Percentiles rank a stretch among this genome's conserved stretches.
Evolutionary conservation across 2,329 filamentous ascomycete species (phyloP).

Genomic region (Atkinsonella hypoxylon): DNA sequence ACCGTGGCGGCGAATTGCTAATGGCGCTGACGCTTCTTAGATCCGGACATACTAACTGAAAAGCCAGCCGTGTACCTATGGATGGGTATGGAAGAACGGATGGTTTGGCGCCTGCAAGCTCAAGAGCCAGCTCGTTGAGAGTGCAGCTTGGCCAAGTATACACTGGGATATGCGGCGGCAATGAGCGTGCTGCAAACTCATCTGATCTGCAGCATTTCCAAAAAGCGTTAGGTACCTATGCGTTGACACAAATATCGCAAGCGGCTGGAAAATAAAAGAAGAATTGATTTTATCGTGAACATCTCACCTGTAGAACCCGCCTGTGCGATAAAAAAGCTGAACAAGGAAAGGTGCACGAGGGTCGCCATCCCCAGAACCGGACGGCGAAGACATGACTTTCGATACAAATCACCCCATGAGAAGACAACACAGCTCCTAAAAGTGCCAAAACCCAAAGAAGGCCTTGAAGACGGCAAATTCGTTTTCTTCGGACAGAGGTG

Average conservation of each 20-base stretch:
- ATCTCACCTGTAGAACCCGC: slow-evolving; percentile 55
- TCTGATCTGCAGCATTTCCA: slow-evolving; percentile 40
- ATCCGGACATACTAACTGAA: slow-evolving; percentile 78
- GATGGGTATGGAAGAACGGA: slow-evolving; percentile 59
- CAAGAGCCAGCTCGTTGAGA: slow-evolving; percentile 66
- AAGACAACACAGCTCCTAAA: not conserved
- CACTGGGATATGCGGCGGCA: slow-evolving; percentile 61
- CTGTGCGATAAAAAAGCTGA: slow-evolving; percentile 70
- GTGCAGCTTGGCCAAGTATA: slow-evolving; percentile 81
- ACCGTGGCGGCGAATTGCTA: slow-evolving; percentile 35
- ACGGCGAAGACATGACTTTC: slow-evolving; percentile 23
- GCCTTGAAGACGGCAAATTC: not conserved
- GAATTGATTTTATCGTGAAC: not conserved
- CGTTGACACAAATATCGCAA: too few species aligned
- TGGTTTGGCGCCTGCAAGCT: slow-evolving; percentile 56
- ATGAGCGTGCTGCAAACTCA: slow-evolving; percentile 50
- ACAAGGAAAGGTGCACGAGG: slow-evolving; percentile 70
- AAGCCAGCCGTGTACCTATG: slow-evolving; percentile 74
- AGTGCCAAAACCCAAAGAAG: not conserved
- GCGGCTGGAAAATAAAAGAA: not conserved
- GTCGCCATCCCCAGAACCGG: slow-evolving; percentile 41
- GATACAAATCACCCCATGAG: not conserved
- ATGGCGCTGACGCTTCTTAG: slow-evolving; percentile 28
- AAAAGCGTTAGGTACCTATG: not conserved
- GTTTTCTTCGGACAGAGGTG: not conserved